Evolutionary conservation across 148 eudicot species (phyloP).

Genomic region (Heliamphora exappendiculata): DNA sequence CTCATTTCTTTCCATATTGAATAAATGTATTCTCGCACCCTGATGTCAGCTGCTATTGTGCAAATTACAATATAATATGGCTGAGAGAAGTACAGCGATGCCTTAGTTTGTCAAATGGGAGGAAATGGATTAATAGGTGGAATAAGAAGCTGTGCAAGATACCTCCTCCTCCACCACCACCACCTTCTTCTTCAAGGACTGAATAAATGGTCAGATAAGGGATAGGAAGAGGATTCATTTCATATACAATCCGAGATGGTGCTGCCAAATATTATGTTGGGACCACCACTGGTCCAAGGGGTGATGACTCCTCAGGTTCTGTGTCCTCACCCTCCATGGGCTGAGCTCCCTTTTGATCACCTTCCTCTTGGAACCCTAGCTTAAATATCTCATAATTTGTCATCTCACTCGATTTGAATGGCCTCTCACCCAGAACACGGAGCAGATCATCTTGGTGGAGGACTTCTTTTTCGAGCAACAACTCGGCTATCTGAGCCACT

Average conservation of each 20-base stretch:
- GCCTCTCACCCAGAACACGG: conserved; percentile 73
- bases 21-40: background rate
- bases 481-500: conserved; percentile 67
- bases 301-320: conserved; percentile 41
- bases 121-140: background rate
- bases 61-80: background rate
- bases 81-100: background rate
- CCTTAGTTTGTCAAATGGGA: too few relatives aligned
- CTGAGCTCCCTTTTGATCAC: too few relatives aligned
- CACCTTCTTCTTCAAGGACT: too few relatives aligned
- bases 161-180: too few relatives aligned
- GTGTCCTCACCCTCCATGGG: too few relatives aligned
- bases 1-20: background rate
- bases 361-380: too few relatives aligned
- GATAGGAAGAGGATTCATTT: conserved; percentile 1
- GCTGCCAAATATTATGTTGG: conserved; percentile 24
- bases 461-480: conserved; percentile 75
- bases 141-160: too few relatives aligned
- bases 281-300: conserved; percentile 60
- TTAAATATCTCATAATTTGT: conserved; percentile 64
- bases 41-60: background rate
- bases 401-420: conserved; percentile 51
- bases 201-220: too few relatives aligned
- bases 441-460: conserved; percentile 78
- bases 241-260: background rate